These are phyloP conservation scores for Thielaviopsis punctulata DNA, from an alignment of 2,329 filamentous ascomycete species.

Conservation along the genomic window DNA sequence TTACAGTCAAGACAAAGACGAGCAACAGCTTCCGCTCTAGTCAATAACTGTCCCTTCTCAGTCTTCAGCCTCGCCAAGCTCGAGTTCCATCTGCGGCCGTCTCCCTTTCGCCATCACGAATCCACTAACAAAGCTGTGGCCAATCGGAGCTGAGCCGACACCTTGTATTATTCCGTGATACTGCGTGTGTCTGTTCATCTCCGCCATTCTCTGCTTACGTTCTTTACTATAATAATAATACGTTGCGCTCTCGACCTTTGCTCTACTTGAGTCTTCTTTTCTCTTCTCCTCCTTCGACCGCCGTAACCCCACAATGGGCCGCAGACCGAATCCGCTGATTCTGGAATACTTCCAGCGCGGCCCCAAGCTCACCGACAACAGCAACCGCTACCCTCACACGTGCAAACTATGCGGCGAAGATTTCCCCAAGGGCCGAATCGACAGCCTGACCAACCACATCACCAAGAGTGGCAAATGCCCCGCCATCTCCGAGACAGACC, in stretches of 20 bases:
- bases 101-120: not conserved
- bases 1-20: not conserved
- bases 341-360: conserved; percentile 79
- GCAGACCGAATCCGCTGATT: conserved; percentile 70
- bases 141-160: not conserved
- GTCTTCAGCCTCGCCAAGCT: not conserved
- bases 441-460: conserved; percentile 65
- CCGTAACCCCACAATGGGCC: conserved; percentile 46
- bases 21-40: not conserved
- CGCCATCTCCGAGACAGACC: conserved; percentile 55
- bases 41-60: not conserved
- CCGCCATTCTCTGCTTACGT: not conserved
- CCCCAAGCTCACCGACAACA: conserved; percentile 70
- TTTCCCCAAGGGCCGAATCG: conserved; percentile 78
- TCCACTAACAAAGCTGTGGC: not conserved
- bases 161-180: not conserved
- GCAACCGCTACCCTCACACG: conserved; percentile 81
- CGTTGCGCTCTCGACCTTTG: not conserved
- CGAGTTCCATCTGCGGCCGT: not conserved
- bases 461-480: conserved; percentile 60
- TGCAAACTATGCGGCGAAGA: conserved; percentile 78
- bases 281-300: not conserved
- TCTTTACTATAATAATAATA: not conserved
- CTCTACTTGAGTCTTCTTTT: not conserved
- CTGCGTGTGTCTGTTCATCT: not conserved